Evolutionary conservation across 2,329 filamentous ascomycete species (phyloP), one percentile per base, ranked within the genome.

Genomic region (Xylariomycetidae sp.): DNA sequence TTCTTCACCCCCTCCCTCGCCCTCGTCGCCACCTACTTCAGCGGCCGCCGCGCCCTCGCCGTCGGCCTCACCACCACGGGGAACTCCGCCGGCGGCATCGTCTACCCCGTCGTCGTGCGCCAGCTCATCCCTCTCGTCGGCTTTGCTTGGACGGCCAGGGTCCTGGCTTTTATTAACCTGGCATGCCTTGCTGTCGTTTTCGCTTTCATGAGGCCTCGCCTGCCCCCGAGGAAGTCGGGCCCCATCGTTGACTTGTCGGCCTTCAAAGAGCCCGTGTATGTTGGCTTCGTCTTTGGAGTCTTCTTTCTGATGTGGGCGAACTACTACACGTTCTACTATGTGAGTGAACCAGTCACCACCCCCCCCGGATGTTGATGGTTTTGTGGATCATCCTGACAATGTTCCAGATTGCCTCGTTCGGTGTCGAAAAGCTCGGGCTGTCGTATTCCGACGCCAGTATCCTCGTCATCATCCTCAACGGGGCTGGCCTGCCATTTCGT

Each of bases 111-210:
- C 2, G 45, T 58, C 16, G 53, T 56, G 3, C 43, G 53, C 23
- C 44, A 56, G 34, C 41, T 58, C 10, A 44, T 57, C 19, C 54
- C 55, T 2, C 39, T 30, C 8, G 15, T 58, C 4, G 54, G 55
- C 3, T 58, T 57, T 20, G 50, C 50, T 27, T 57, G 55, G 55
- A 56, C 55, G 3, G 46, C 52, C 12, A 46, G 55, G 29, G 51
- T 57, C 6, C 44, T 57, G 11, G 55, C 49, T n/a, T 56, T 58
- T 17, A 53, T 88, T 25, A 97, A 97, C 60, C 74, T 83, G 26
- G 87, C 85, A 1, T 87, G 86, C 16, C 80, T 97, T 30, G 80
- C 94, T 17, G 79, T 95, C 42, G 90, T 50, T 11, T 33, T 55
- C 4, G 31, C 41, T 8, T 57, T 58, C 34, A 54, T 58, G 54